phyloP scores from a whole-genome alignment of 2,329 filamentous ascomycete genomes.

The Aspergillus sp. region DNA sequence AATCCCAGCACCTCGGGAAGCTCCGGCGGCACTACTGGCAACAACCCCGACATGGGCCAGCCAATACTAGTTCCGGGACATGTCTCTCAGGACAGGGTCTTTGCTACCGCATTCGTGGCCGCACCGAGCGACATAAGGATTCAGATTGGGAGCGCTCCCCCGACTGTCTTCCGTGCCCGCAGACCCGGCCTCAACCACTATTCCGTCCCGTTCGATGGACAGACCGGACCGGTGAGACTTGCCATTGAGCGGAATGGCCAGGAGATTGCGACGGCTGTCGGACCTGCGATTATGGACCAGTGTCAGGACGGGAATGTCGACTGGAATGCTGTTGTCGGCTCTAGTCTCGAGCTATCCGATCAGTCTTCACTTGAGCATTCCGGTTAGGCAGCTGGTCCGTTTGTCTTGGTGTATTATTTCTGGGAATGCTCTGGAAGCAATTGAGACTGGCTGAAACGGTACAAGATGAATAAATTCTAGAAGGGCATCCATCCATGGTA shows the following conservation, averaged over 20 bases:
- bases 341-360: no score
- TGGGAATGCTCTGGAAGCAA: no score
- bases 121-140: slow-evolving; percentile 19
- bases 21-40: slow-evolving; percentile 24
- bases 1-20: slow-evolving; percentile 23
- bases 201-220: slow-evolving; percentile 22
- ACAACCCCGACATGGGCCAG: slow-evolving; percentile 22
- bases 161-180: slow-evolving; percentile 13
- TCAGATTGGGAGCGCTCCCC: slow-evolving; percentile 17
- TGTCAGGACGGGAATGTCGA: slow-evolving; percentile 21
- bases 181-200: slow-evolving; percentile 21
- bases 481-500: no score
- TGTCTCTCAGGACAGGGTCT: slow-evolving; percentile 25
- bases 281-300: slow-evolving; percentile 21
- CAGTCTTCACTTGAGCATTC: no score
- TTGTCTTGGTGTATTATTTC: no score
- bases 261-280: slow-evolving; percentile 13
- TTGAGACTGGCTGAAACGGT: no score
- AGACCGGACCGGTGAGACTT: slow-evolving; percentile 19
- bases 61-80: slow-evolving; percentile 14
- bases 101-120: slow-evolving; percentile 18
- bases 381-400: no score
- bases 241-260: slow-evolving; percentile 15
- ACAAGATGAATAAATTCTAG: no score
- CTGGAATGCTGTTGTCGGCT: slow-evolving; percentile 31